Base-by-base conservation (phyloP, 352 stramenopile genomes). In the Phytophthora foliorum region DNA sequence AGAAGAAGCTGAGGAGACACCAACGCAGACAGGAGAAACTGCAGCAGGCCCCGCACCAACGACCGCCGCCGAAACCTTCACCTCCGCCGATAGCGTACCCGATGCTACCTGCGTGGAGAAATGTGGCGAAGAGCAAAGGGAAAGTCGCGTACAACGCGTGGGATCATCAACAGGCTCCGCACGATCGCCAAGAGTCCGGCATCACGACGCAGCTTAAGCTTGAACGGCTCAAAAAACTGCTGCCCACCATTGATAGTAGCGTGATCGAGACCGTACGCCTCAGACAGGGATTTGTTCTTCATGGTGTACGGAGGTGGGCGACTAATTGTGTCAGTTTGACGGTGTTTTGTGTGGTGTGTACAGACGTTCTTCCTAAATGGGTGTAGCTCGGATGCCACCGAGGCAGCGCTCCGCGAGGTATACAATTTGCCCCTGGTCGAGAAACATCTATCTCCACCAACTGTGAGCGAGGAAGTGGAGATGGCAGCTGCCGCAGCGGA, bases 291-390 rank as follows among this genome's bases (percentile, higher is more conserved):
- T 29, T 44, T 45, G 1, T 5, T 22, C 34, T 25, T 59, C 4
- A 1, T 50, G 7, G 27, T 8, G 32, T 14, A 39, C 1, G 29
- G 38, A 5, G 21, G 21, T 64, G 11, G 19, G 16, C 17, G 29
- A 44, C 27, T 77, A 50, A 72, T 41, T 6, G 11, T 36, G 14
- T 27, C 22, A 41, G 44, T 65, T 34, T 76, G 19, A 53, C 27
- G 13, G 38, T 17, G 50, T 38, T 53, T 68, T 19, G 45, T 31
- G 17, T 52, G 13, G 29, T 68, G 27, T 74, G 34, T 48, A 44
- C 65, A 93, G 85, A 90, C 82, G 19, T 90, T 91, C 36, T 84
- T 82, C 57, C 48, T 93, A 9, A 93, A 93, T 60, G 75, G 75
- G 17, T 79, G 75, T 48, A 93, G 77, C 53, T 91, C 80, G 13